A percentile compares a stretch with the other conserved stretches of the same genome.
Conservation (phyloP, 1,139 yeast genomes). For the Meyerozyma athensensis region DNA sequence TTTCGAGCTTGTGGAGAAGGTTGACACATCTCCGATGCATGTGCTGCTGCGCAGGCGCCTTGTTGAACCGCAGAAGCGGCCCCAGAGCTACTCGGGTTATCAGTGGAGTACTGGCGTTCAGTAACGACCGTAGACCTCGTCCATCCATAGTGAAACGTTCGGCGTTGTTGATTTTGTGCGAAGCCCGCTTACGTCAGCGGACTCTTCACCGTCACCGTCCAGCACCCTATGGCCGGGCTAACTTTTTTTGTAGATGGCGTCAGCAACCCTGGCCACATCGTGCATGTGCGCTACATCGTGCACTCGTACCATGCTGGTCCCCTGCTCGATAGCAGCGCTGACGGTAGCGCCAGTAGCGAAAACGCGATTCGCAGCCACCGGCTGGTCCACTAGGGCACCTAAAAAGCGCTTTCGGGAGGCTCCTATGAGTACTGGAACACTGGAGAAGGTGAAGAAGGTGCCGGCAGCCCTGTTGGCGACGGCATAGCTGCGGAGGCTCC, state of each 20-base stretch:
- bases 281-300: constrained; percentile 73
- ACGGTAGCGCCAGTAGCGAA: constrained; percentile 76
- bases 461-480: constrained; percentile 17
- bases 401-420: constrained; percentile 86
- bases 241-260: constrained; percentile 58
- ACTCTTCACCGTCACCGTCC: too few species aligned
- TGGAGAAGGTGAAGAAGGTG: constrained; percentile 38
- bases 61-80: constrained; percentile 2
- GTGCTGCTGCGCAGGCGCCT: constrained; percentile 2
- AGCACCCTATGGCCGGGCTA: neutral
- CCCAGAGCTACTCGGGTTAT: constrained; percentile 3
- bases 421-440: constrained; percentile 71
- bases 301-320: constrained; percentile 79
- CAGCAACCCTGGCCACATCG: constrained; percentile 66
- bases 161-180: constrained; percentile 1
- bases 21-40: neutral
- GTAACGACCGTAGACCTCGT: constrained; percentile 2
- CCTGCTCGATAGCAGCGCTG: constrained; percentile 68
- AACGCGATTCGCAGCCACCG: constrained; percentile 54
- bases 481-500: constrained; percentile 51
- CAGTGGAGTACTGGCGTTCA: constrained; percentile 2
- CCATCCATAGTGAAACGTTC: neutral
- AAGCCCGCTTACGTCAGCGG: neutral
- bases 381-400: constrained; percentile 58
- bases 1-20: neutral